These are phyloP conservation scores for Dactylella cylindrospora DNA, from an alignment of 2,329 filamentous ascomycete genomes.

Conservation along the genomic window DNA sequence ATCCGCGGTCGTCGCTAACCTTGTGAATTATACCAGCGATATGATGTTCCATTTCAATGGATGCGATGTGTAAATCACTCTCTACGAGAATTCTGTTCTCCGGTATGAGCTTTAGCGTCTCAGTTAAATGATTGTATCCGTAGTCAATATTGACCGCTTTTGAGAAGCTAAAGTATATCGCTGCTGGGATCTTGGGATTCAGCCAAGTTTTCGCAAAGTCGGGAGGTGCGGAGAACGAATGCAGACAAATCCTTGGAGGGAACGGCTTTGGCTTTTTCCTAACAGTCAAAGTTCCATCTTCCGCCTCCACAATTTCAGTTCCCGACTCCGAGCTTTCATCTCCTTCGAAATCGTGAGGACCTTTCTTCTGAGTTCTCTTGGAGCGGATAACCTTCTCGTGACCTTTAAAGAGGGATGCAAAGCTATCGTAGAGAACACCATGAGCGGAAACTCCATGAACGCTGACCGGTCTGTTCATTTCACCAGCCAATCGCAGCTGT, in stretches of 20 bases:
- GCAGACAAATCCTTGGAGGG: slow-evolving; percentile 85
- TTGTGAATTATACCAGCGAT: slow-evolving; percentile 74
- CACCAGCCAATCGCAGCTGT: slow-evolving; percentile 71
- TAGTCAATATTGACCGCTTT: slow-evolving; percentile 70
- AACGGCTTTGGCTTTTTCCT: slow-evolving; percentile 59
- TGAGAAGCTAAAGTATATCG: slow-evolving; percentile 87
- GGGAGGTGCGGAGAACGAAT: slow-evolving; percentile 81
- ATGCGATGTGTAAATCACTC: slow-evolving; percentile 84
- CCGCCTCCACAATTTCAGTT: slow-evolving; percentile 51
- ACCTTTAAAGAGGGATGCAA: slow-evolving; percentile 69
- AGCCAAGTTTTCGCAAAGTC: slow-evolving; percentile 78
- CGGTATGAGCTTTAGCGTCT: slow-evolving; percentile 71
- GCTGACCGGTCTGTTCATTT: slow-evolving; percentile 65
- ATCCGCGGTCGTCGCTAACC: slow-evolving; percentile 76
- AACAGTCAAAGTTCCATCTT: slow-evolving; percentile 50
- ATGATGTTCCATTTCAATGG: slow-evolving; percentile 73
- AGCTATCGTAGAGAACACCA: slow-evolving; percentile 66
- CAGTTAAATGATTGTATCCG: slow-evolving; percentile 54
- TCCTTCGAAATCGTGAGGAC: slow-evolving; percentile 38
- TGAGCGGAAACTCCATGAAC: slow-evolving; percentile 77
- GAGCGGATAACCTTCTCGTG: slow-evolving; percentile 65
- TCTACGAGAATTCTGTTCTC: slow-evolving; percentile 80
- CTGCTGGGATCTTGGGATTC: slow-evolving; percentile 66
- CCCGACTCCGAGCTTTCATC: slow-evolving; percentile 25
- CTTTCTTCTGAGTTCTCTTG: slow-evolving; percentile 59